A percentile compares a stretch with the other conserved stretches of the same genome.
Conservation (phyloP, 306 rosid genomes). For the Casuarina cunninghamiana region DNA sequence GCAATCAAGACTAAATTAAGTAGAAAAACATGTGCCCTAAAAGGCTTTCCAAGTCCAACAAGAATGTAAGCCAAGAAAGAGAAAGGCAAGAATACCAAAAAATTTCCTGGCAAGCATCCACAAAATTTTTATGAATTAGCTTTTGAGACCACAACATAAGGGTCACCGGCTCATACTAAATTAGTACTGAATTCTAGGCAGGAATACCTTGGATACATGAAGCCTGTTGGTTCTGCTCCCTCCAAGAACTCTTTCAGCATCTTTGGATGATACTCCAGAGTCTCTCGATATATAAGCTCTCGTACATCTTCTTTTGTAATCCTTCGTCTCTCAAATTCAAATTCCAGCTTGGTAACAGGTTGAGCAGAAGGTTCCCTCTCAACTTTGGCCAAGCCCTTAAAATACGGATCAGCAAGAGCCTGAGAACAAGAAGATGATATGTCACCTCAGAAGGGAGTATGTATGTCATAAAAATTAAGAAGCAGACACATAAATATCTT, state of each 20-base stretch:
- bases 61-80: not conserved
- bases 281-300: slow-evolving; percentile 93
- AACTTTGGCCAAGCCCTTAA: slow-evolving; percentile 97
- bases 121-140: not conserved
- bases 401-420: slow-evolving; percentile 99
- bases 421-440: slow-evolving; percentile 36
- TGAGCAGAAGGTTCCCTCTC: slow-evolving; percentile 98
- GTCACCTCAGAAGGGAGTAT: slow-evolving; percentile 21
- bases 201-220: slow-evolving; percentile 96
- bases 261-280: slow-evolving; percentile 92
- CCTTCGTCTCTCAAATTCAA: slow-evolving; percentile 97
- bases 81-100: not conserved
- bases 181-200: not conserved
- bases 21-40: not conserved
- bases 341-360: slow-evolving; percentile 99
- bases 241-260: slow-evolving; percentile 94
- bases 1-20: not conserved
- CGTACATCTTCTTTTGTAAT: slow-evolving; percentile 99
- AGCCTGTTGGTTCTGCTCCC: slow-evolving; percentile 93
- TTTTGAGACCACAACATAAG: slow-evolving; percentile 1
- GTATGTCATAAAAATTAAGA: slow-evolving; percentile 13
- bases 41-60: too few relatives aligned
- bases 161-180: not conserved
- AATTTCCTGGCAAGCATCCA: not conserved
- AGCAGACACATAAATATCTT: slow-evolving; percentile 22